phyloP scores from a whole-genome alignment of 1,284 basidiomycete species.

The Malassezia dermatis region DNA sequence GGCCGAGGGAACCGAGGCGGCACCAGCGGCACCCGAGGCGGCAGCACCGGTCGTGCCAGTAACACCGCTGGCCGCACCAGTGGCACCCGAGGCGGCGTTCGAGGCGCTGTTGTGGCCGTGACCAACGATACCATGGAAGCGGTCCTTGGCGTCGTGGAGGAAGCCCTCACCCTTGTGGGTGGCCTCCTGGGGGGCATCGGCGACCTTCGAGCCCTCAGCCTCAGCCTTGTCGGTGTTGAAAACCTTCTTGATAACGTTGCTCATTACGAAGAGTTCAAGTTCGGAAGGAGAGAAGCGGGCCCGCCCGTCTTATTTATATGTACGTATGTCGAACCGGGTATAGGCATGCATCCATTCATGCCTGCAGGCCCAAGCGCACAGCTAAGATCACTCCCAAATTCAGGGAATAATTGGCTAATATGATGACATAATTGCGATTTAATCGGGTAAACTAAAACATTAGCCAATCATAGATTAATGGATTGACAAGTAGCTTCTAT shows the following conservation, averaged over 20 bases:
- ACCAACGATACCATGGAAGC: not conserved
- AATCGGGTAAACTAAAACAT: not conserved
- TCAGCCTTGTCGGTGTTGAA: slow-evolving; percentile 20
- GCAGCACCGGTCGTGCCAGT: slow-evolving; percentile 1
- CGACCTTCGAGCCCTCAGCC: not conserved
- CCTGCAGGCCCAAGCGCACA: slow-evolving; percentile 3
- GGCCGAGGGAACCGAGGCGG: not conserved
- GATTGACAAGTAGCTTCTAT: not conserved
- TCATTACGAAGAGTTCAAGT: slow-evolving; percentile 7
- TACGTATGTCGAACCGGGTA: not conserved
- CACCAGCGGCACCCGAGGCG: not conserved
- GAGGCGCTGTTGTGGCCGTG: not conserved
- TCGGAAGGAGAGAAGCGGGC: not conserved
- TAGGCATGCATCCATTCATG: not conserved
- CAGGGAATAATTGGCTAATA: not conserved
- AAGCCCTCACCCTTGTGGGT: slow-evolving; percentile 1
- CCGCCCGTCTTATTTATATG: slow-evolving; percentile 3
- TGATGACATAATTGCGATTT: not conserved
- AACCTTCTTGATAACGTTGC: slow-evolving; percentile 21
- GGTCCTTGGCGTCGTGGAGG: slow-evolving; percentile 6
- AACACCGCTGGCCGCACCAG: not conserved
- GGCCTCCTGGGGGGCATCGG: not conserved
- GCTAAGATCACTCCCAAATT: not conserved
- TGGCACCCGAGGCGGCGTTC: not conserved
- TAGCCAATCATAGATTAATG: not conserved